Evolutionary conservation across 768 basidiomycete species (phyloP).

Genomic region (Multifurca ochricompacta): DNA sequence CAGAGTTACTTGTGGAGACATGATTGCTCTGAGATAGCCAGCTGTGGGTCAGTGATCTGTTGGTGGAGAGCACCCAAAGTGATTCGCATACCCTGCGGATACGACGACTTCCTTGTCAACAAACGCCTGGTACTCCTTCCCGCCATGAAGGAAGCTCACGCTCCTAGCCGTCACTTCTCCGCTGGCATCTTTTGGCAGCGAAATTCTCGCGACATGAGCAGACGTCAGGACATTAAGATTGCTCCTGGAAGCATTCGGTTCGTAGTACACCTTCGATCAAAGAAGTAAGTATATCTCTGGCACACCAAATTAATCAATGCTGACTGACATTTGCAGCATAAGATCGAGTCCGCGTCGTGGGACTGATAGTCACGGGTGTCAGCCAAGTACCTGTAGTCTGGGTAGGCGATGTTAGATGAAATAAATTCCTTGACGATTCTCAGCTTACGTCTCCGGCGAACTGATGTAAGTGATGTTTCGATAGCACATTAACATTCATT

Average conservation of each 20-base stretch:
- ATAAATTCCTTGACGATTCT: neutral
- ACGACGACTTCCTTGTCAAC: constrained; percentile 16
- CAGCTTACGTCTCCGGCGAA: constrained; percentile 15
- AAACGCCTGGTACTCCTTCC: constrained; percentile 5
- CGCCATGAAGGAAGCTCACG: constrained; percentile 12
- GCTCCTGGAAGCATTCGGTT: constrained; percentile 19
- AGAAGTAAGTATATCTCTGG: neutral
- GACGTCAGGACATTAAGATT: constrained; percentile 23
- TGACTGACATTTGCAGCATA: constrained; percentile 15
- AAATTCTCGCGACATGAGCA: constrained; percentile 13
- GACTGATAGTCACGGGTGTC: constrained; percentile 3
- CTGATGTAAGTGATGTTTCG: too few species aligned
- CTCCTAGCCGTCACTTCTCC: constrained; percentile 1
- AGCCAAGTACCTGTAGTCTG: constrained; percentile 12
- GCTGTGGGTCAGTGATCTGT: neutral
- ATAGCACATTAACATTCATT: too few species aligned
- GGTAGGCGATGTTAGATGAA: neutral
- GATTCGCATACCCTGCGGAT: constrained; percentile 13
- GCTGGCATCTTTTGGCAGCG: neutral
- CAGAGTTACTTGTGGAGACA: constrained; percentile 14
- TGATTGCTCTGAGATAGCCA: constrained; percentile 1
- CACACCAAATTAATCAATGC: too few species aligned
- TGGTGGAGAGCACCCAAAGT: too few species aligned
- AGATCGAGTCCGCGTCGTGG: constrained; percentile 2
- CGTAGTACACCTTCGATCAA: constrained; percentile 18